A percentile compares a stretch with the other conserved stretches of the same genome.
Conservation (phyloP, 306 rosid genomes). For the Lotus japonicus region DNA sequence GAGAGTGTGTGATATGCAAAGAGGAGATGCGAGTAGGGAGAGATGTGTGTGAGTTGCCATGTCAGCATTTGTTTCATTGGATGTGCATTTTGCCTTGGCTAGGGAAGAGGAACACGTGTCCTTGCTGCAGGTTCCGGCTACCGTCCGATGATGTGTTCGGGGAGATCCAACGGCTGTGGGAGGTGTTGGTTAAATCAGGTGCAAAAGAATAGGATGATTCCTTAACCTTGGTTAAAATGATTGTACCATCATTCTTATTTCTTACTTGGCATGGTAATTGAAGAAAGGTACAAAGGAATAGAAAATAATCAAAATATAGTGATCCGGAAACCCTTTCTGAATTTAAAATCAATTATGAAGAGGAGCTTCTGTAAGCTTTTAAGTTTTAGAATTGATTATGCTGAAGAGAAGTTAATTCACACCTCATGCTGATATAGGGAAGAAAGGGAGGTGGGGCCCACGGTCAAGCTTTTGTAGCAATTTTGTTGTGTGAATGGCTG, state of each 20-base stretch:
- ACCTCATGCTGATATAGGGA: too few species aligned
- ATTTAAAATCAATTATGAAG: too few species aligned
- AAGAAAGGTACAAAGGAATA: neutral
- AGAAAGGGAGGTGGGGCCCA: neutral
- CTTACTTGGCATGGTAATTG: neutral
- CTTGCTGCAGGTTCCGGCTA: conserved; percentile 63
- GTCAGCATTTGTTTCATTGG: conserved; percentile 86
- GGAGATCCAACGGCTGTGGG: conserved; percentile 88
- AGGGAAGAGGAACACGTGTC: conserved; percentile 78
- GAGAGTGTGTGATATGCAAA: conserved; percentile 75
- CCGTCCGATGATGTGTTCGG: conserved; percentile 71
- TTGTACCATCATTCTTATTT: neutral
- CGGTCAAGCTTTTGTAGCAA: neutral
- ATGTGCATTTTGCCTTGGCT: conserved; percentile 78
- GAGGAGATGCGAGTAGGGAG: conserved; percentile 72
- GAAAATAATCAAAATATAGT: too few species aligned
- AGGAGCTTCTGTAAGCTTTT: too few species aligned
- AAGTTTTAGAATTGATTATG: too few species aligned
- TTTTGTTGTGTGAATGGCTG: neutral
- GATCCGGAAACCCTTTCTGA: too few species aligned
- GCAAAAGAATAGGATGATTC: neutral
- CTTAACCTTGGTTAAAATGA: neutral
- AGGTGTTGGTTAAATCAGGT: conserved; percentile 35
- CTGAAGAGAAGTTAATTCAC: too few species aligned
- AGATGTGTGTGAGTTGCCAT: conserved; percentile 78